Conservation (phyloP, 495 filamentous ascomycete genomes). For the Endocarpon pusillum region DNA sequence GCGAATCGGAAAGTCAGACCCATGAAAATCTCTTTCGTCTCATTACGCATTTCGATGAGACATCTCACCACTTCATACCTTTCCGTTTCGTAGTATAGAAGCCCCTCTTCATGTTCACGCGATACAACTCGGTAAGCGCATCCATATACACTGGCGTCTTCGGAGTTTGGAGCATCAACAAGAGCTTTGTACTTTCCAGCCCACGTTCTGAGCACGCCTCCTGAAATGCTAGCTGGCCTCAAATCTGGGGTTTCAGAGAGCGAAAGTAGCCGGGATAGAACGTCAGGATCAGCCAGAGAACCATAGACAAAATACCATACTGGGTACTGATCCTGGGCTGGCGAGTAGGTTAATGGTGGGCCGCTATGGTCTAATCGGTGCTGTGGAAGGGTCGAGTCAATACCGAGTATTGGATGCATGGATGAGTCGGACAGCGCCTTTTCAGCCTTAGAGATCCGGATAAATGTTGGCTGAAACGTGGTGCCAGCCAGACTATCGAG, state of each 20-base stretch:
- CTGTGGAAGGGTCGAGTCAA: slow-evolving; percentile 20
- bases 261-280: slow-evolving; percentile 12
- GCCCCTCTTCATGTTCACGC: slow-evolving; percentile 19
- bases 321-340: slow-evolving; percentile 20
- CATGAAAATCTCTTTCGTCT: neutral
- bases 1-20: neutral
- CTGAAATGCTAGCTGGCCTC: slow-evolving; percentile 9
- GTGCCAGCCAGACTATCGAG: slow-evolving; percentile 5
- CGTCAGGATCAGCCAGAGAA: slow-evolving; percentile 12
- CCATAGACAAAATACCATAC: slow-evolving; percentile 30
- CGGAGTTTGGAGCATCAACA: slow-evolving; percentile 14
- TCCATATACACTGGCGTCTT: slow-evolving; percentile 13
- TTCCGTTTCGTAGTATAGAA: slow-evolving; percentile 22
- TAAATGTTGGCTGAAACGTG: slow-evolving; percentile 13
- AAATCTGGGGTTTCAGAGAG: slow-evolving; percentile 5
- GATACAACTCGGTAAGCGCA: slow-evolving; percentile 19
- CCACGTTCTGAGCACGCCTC: slow-evolving; percentile 19
- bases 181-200: slow-evolving; percentile 24
- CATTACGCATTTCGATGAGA: slow-evolving; percentile 15
- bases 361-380: slow-evolving; percentile 3
- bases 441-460: slow-evolving; percentile 15
- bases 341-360: neutral
- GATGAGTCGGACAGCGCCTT: slow-evolving; percentile 19
- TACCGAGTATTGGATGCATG: slow-evolving; percentile 22
- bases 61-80: slow-evolving; percentile 28